A percentile compares a stretch with the other conserved stretches of the same genome.
Evolutionary conservation across 225 moss, liverwort and hornwort genomes (phyloP).

Genomic region (Antitrichia curtipendula): DNA sequence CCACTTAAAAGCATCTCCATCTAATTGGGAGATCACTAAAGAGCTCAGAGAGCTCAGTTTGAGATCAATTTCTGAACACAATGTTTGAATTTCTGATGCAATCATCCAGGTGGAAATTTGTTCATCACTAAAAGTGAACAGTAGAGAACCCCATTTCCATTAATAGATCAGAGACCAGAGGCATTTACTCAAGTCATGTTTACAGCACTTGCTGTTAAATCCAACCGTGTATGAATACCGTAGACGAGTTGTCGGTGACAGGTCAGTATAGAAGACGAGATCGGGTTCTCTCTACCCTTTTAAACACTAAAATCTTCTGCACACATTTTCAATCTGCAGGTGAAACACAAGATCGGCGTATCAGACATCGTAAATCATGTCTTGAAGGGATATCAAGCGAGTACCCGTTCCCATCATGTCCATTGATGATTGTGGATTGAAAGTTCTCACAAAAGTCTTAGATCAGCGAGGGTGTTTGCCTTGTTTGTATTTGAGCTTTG

Average conservation of each 20-base stretch:
- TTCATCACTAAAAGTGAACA: neutral
- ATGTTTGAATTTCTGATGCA: neutral
- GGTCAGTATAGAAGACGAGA: neutral
- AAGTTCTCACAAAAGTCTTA: neutral
- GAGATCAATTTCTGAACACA: neutral
- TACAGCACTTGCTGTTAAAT: neutral
- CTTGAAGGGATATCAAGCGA: slow-evolving; percentile 19
- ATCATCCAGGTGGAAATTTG: neutral
- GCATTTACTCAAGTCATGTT: neutral
- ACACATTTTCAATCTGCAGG: slow-evolving; percentile 10
- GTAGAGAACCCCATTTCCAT: neutral
- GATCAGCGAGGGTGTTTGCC: neutral
- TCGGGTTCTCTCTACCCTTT: neutral
- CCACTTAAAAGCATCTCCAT: neutral
- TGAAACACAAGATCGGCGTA: slow-evolving; percentile 48
- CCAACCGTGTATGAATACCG: neutral
- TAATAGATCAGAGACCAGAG: neutral
- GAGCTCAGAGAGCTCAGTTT: neutral
- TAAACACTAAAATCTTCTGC: neutral
- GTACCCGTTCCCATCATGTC: neutral
- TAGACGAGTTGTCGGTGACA: neutral
- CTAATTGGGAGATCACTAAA: neutral
- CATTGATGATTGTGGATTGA: neutral
- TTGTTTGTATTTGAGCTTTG: neutral
- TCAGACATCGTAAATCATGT: slow-evolving; percentile 25